Conservation (phyloP, 1,139 yeast genomes). For the Blastobotrys illinoisensis region DNA sequence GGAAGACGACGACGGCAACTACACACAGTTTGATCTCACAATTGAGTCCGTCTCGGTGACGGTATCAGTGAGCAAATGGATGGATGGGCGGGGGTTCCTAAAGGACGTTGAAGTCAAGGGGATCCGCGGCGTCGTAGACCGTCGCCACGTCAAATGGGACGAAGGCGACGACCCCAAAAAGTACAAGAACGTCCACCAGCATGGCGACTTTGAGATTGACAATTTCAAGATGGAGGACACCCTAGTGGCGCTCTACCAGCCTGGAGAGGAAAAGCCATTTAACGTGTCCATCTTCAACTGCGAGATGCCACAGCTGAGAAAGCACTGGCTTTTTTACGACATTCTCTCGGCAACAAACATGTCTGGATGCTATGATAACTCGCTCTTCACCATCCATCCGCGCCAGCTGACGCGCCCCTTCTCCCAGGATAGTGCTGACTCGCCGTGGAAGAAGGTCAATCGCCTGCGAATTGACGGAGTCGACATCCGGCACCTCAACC, state of each 20-base stretch:
- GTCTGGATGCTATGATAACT: slow-evolving; percentile 89
- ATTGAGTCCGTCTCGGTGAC: slow-evolving; percentile 82
- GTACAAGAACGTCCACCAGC: slow-evolving; percentile 64
- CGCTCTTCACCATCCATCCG: slow-evolving; percentile 85
- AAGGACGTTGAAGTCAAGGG: slow-evolving; percentile 82
- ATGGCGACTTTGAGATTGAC: slow-evolving; percentile 92
- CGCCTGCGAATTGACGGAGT: slow-evolving; percentile 79
- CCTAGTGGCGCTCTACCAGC: slow-evolving; percentile 74
- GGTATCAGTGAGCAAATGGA: slow-evolving; percentile 77
- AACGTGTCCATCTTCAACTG: slow-evolving; percentile 82
- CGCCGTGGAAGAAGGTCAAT: slow-evolving; percentile 60
- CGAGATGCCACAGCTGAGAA: slow-evolving; percentile 70
- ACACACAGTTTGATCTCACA: slow-evolving; percentile 89
- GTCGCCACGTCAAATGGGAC: slow-evolving; percentile 82
- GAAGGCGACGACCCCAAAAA: slow-evolving; percentile 78
- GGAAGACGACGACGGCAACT: slow-evolving; percentile 76
- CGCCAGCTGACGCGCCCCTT: slow-evolving; percentile 41
- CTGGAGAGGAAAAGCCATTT: slow-evolving; percentile 65
- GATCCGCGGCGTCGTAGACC: slow-evolving; percentile 82
- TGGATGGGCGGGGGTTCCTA: slow-evolving; percentile 82
- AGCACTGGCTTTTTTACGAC: slow-evolving; percentile 91
- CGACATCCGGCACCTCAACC: slow-evolving; percentile 80
- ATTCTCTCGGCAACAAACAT: slow-evolving; percentile 76
- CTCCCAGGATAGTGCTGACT: not conserved
- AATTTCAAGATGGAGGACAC: slow-evolving; percentile 79